Base-by-base conservation (phyloP, 345 rosid species). In the Gynandropsis gynandra region DNA sequence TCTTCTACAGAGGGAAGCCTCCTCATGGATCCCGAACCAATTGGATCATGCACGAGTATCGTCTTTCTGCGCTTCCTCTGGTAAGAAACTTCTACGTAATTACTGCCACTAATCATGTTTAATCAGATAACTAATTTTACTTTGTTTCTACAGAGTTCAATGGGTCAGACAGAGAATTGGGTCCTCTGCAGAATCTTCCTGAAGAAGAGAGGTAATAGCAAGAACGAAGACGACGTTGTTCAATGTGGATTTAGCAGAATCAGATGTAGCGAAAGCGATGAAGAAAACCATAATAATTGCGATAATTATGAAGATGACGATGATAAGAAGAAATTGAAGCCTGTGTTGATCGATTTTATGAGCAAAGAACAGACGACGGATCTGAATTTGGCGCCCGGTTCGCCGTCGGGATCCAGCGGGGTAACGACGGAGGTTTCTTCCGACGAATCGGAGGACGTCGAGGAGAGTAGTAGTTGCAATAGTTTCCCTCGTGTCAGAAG, bases 1-100 rank as follows among this genome's bases (percentile, higher is more conserved):
- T 92, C 42, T 92, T 92, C 44, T 92, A 85, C 56, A 76, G 80
- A 70, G 98, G 98, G 33, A 92, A 87, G 52, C 88, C 95, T 9
- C 95, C 96, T 2, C 76, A 68, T 40, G 98, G 96, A 9, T 32
- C 76, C 0, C 82, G 90, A 63, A 87, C 98, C 42, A 86, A 92
- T 21, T 92, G 98, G 98, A 72, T 92, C 71, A 92, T 92, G 98
- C 98, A 92, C 10, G 98, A 92, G 45, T 92, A 92, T 50, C 93
- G 96, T 13, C 93, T 92, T 20, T 62, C 66, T 39, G 61, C 71
- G 9, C 27, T 38, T 35, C 66, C 66, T 34, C 66, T 62, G 66
- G 66, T 60, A 19, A 36, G 36, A 9, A 41, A 10, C 16, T 41
- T 41, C 16, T 16, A 8, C 6, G 16, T 11, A 12, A 19, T 10